A percentile compares a stretch with the other conserved stretches of the same genome.
Conservation (phyloP, 2,329 filamentous ascomycete genomes). For the Acrodontium crateriforme region DNA sequence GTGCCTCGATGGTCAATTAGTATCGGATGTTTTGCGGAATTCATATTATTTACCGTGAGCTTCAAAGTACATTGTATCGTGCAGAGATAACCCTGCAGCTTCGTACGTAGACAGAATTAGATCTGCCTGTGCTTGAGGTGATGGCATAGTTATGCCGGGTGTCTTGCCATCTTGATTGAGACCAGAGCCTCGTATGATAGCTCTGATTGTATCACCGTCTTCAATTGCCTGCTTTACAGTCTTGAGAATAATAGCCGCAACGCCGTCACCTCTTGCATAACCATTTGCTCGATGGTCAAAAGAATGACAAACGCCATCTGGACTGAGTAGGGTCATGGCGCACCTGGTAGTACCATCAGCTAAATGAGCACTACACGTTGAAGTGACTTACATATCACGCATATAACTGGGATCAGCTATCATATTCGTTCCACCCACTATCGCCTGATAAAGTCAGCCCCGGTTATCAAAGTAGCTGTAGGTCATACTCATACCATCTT, state of each 20-base stretch:
- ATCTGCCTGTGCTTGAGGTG: constrained; percentile 19
- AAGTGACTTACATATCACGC: too few relatives aligned
- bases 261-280: neutral
- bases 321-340: too few relatives aligned
- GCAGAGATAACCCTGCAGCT: too few relatives aligned
- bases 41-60: neutral
- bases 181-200: constrained; percentile 22
- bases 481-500: too few relatives aligned
- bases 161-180: constrained; percentile 25
- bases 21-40: neutral
- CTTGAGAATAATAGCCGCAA: constrained; percentile 5
- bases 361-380: too few relatives aligned
- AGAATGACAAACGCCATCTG: too few relatives aligned
- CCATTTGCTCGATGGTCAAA: constrained; percentile 1
- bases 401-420: too few relatives aligned
- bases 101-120: constrained; percentile 10
- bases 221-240: constrained; percentile 4
- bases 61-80: constrained; percentile 9
- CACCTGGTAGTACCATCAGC: too few relatives aligned
- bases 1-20: constrained; percentile 6
- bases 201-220: constrained; percentile 16
- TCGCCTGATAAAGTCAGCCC: too few relatives aligned
- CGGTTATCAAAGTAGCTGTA: too few relatives aligned
- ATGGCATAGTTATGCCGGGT: constrained; percentile 27
- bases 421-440: too few relatives aligned